phyloP scores from a whole-genome alignment of 768 basidiomycete species.

The Tulasnella sp. region DNA sequence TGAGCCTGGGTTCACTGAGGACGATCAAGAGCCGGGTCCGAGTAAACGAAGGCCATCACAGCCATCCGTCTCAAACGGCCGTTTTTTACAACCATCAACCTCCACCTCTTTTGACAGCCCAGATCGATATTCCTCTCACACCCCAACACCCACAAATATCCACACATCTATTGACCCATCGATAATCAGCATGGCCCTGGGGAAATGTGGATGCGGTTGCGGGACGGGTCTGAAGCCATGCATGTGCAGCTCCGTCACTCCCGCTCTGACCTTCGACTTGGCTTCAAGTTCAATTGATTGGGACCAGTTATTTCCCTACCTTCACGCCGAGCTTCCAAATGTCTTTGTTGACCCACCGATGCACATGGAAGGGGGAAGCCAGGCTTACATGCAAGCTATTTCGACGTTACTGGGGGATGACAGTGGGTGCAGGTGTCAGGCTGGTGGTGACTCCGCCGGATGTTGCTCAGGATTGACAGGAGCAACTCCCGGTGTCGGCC shows the following conservation, averaged over 20 bases:
- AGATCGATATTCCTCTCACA: not conserved
- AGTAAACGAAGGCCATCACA: not conserved
- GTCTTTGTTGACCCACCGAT: slow-evolving; percentile 7
- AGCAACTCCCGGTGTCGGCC: no score
- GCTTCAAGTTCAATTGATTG: slow-evolving; percentile 6
- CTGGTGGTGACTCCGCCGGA: no score
- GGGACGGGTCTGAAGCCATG: slow-evolving; percentile 3
- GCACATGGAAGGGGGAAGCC: no score
- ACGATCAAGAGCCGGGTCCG: not conserved
- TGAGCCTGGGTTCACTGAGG: not conserved
- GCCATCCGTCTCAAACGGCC: not conserved
- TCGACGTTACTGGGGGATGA: no score
- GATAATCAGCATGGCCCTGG: slow-evolving; percentile 11
- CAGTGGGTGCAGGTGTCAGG: no score
- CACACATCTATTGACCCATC: slow-evolving; percentile 7
- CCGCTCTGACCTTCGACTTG: not conserved
- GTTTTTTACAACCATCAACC: not conserved
- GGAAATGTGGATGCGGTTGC: slow-evolving; percentile 12
- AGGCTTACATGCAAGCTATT: no score
- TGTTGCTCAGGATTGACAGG: no score
- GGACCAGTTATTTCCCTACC: slow-evolving; percentile 11
- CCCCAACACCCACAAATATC: not conserved
- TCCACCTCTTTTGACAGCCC: not conserved
- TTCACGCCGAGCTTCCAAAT: slow-evolving; percentile 11
- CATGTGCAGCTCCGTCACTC: slow-evolving; percentile 1